Base-by-base conservation (phyloP, 2,329 filamentous ascomycete genomes). In the Fusarium sp. region DNA sequence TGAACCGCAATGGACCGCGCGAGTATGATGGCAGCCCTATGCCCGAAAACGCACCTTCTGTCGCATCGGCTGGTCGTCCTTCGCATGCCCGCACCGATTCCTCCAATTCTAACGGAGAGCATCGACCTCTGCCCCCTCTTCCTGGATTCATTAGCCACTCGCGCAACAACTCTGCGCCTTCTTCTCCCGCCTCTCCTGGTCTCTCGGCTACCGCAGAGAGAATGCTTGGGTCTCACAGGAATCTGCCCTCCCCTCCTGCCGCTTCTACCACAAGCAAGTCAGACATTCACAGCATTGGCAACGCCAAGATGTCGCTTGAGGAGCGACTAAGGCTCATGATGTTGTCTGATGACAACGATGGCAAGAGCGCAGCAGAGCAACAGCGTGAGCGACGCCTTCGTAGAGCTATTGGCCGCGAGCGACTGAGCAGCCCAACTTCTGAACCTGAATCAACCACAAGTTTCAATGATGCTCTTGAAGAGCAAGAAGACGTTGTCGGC, bases 321-420 rank as follows among this genome's bases (percentile, higher is more conserved):
- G 94, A 98, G 76, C 88, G 94, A 45, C 84, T 98, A 52, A 91
- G 91, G 75, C 85, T 97, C 47, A 96, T 98, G 93, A 94, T 95
- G 90, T 87, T 94, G 45, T 92, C 93, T 19, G 88, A 92, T 56
- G 89, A 91, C 59, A 83, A 82, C 21, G 80, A 81, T 40, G 80
- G 80, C 50, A 89, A 89, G 77, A 83, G 85, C 3, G 88, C 88
- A 36, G 88, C 87, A 5, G 89, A 91, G 76, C 85, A 87, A 69
- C 90, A 92, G 77, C 84, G 90, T 50, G 90, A 92, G 79, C 87
- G 91, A 62, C 88, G 90, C 26, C 88, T 92, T 83, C 84, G 90
- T 72, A 87, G 90, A 67, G 89, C 85, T 55, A 85, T 83, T 60
- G 76, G 84, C 70, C 83, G 86, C 60, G 85, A 88, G 73, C 83